These are phyloP conservation scores for Arthrobotrys pseudoclavata DNA, from an alignment of 2,329 filamentous ascomycete genomes.

Conservation along the genomic window DNA sequence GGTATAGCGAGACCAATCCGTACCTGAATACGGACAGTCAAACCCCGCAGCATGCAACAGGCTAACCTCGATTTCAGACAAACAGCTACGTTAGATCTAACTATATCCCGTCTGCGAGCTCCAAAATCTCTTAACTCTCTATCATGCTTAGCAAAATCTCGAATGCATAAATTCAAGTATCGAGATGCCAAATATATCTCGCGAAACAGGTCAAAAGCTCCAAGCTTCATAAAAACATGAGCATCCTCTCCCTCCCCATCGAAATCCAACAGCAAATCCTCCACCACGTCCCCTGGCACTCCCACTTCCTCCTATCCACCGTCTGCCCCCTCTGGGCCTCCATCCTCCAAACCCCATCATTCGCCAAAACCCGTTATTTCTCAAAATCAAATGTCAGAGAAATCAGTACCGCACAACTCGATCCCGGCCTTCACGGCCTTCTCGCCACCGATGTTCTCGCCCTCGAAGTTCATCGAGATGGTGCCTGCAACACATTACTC, in stretches of 20 bases:
- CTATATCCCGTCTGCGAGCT: too few species aligned
- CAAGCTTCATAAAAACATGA: background rate
- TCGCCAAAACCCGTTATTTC: slow-evolving; percentile 17
- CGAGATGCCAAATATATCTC: too few species aligned
- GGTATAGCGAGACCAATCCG: too few species aligned
- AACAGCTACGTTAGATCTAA: too few species aligned
- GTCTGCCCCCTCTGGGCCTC: slow-evolving; percentile 31
- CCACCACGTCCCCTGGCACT: slow-evolving; percentile 29
- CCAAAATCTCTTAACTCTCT: too few species aligned
- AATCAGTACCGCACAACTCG: too few species aligned
- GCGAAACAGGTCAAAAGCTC: background rate
- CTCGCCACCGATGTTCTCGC: background rate
- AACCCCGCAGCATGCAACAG: too few species aligned
- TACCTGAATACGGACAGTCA: too few species aligned
- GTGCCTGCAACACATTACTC: slow-evolving; percentile 2
- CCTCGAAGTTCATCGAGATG: background rate
- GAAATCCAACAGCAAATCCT: slow-evolving; percentile 37
- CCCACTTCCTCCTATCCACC: slow-evolving; percentile 26
- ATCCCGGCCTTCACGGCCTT: background rate
- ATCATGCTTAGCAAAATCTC: too few species aligned
- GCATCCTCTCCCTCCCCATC: background rate
- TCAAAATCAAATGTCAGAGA: too few species aligned
- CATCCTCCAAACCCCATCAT: slow-evolving; percentile 1
- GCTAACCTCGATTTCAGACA: too few species aligned
- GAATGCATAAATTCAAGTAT: too few species aligned